Percentiles rank a stretch among this genome's conserved stretches.
These are phyloP conservation scores for Reticulascus tulasneorum DNA, from an alignment of 2,329 filamentous ascomycete species.

Conservation along the genomic window DNA sequence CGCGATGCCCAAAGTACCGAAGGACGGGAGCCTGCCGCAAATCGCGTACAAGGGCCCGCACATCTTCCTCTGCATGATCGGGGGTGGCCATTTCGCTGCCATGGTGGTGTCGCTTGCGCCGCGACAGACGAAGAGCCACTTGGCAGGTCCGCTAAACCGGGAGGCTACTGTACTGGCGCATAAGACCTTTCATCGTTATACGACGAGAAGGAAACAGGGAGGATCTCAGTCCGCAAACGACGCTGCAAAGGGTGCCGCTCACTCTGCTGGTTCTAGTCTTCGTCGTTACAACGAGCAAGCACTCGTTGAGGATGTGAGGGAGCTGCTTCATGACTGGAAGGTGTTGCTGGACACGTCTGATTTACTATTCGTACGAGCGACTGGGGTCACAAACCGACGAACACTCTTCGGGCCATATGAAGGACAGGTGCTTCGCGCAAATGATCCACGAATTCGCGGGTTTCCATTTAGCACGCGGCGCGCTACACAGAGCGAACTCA, in stretches of 20 bases:
- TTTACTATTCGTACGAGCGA: conserved; percentile 83
- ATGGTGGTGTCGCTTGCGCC: conserved; percentile 91
- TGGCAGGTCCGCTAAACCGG: conserved; percentile 70
- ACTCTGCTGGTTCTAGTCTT: conserved; percentile 86
- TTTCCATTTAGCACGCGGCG: conserved; percentile 92
- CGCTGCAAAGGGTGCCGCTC: conserved; percentile 85
- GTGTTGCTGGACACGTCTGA: conserved; percentile 78
- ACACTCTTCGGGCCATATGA: conserved; percentile 92
- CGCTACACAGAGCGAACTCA: conserved; percentile 89
- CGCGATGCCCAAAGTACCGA: conserved; percentile 47
- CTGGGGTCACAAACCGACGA: conserved; percentile 77
- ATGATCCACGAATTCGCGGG: conserved; percentile 75
- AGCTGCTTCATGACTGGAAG: conserved; percentile 80
- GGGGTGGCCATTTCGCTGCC: conserved; percentile 93
- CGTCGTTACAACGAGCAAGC: conserved; percentile 93
- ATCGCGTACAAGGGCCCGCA: conserved; percentile 69
- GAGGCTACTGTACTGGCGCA: conserved; percentile 87
- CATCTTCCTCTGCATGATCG: conserved; percentile 97
- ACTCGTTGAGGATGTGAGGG: conserved; percentile 80
- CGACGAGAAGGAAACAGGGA: conserved; percentile 92
- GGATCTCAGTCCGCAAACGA: conserved; percentile 93
- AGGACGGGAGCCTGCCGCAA: conserved; percentile 53
- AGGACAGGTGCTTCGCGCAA: conserved; percentile 73
- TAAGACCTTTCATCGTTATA: conserved; percentile 98
- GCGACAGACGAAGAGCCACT: conserved; percentile 65